phyloP scores from a whole-genome alignment of 257 asterid species.

The Salvia rosmarinus region DNA sequence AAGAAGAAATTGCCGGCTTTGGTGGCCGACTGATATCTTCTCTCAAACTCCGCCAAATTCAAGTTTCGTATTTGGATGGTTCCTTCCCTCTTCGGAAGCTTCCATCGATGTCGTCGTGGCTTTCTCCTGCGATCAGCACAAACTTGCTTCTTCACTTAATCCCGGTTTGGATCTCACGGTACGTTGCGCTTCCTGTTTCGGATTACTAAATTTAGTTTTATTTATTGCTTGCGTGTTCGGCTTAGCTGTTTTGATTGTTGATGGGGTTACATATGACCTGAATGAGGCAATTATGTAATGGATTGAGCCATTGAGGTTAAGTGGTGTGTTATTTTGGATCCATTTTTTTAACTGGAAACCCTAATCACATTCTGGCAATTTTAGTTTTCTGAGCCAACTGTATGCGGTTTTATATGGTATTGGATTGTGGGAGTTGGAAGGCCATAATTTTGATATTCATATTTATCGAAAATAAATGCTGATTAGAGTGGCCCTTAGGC shows the following conservation, averaged over 20 bases:
- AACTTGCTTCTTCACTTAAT: constrained; percentile 38
- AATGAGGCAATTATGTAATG: neutral
- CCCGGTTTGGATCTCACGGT: constrained; percentile 57
- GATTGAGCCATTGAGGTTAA: constrained; percentile 25
- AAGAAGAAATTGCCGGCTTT: constrained; percentile 71
- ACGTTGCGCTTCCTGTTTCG: constrained; percentile 14
- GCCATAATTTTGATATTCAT: neutral
- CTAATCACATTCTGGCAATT: constrained; percentile 21
- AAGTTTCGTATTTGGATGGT: constrained; percentile 80
- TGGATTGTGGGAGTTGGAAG: neutral
- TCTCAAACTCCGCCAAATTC: constrained; percentile 46
- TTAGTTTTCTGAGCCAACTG: neutral
- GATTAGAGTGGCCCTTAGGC: neutral
- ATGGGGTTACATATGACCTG: constrained; percentile 10
- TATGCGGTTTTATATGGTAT: neutral
- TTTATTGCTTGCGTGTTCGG: neutral
- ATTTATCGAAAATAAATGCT: neutral
- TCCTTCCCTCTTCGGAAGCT: constrained; percentile 52
- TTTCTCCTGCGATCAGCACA: constrained; percentile 52
- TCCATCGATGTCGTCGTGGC: constrained; percentile 76
- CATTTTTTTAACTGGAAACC: constrained; percentile 23
- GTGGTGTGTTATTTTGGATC: neutral
- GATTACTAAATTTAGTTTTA: neutral
- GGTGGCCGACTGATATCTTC: constrained; percentile 81
- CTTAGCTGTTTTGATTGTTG: constrained; percentile 19